Evolutionary conservation across 441 rosid species (phyloP), one percentile per base, ranked within the genome.

Genomic region (Populus hybrid): DNA sequence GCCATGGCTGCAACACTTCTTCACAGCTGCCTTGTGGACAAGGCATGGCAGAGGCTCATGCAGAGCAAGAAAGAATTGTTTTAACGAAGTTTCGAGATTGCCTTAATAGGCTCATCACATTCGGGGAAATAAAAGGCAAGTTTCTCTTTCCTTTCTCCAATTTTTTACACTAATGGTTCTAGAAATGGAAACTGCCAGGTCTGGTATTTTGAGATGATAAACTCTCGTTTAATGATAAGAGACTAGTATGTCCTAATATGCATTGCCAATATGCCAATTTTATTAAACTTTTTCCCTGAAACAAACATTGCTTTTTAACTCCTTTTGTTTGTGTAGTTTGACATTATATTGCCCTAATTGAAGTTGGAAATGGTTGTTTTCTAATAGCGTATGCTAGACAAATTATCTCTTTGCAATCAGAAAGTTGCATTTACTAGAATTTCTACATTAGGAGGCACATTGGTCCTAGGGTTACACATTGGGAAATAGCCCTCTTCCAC

Each of bases 121-220:
- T 84, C 6, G 98, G 98, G 78, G 98, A 92, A 83, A 83, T 90
- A 80, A 96, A 94, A 86, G 99, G 99, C 85, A 86, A 83, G 85
- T 68, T 59, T 74, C 81, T 73, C 35, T 81, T 73, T 79, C 72
- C 35, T 68, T 59, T 61, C 42, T 72, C 14, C 45, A 56, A 53
- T 56, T 33, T 73, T 65, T 35, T 74, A 69, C 23, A 42, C 3
- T 35, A 61, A 68, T 70, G 64, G n/a, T 53, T 61, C 5, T 45
- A 14, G 56, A 68, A 21, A n/a, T 23, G 63, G 35, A 66, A 80
- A 66, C 69, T 36, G 45, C 68, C 75, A 59, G 6, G 53, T 64
- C 24, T 45, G 72, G 40, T 68, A 61, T 40, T 82, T 64, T 21
- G 63, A 35, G 63, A 65, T 65, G 74, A n/a, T 56, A 35, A 59